These are phyloP conservation scores for Acanthamoeba healyi DNA, from an alignment of 208 protist species.

Conservation along the genomic window DNA sequence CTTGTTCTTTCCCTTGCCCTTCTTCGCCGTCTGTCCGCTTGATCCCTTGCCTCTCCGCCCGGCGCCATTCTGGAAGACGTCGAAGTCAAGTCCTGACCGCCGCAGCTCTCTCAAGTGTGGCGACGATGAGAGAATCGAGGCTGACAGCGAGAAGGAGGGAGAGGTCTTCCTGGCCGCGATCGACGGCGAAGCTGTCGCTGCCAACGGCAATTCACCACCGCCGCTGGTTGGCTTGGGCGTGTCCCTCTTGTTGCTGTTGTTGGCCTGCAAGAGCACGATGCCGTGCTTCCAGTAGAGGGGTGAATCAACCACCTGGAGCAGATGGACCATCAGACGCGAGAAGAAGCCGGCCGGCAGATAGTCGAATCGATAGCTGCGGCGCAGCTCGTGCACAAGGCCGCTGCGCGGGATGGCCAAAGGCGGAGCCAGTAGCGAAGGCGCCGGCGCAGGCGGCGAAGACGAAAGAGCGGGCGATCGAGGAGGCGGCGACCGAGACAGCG, in stretches of 20 bases:
- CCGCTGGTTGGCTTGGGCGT: not conserved
- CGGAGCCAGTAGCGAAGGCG: conserved; percentile 12
- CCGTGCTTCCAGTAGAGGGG: conserved; percentile 63
- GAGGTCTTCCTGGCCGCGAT: not conserved
- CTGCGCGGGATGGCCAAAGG: not conserved
- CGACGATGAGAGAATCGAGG: not conserved
- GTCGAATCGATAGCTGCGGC: conserved; percentile 38
- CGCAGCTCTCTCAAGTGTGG: not conserved
- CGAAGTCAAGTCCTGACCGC: conserved; percentile 34
- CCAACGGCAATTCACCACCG: not conserved
- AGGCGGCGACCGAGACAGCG: not conserved
- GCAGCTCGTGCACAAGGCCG: conserved; percentile 38
- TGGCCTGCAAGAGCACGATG: conserved; percentile 39
- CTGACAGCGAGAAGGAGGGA: not conserved
- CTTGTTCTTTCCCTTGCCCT: too few species aligned
- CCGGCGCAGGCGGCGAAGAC: not conserved
- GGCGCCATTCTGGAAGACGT: not conserved
- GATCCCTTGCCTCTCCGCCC: not conserved
- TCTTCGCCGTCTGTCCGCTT: not conserved
- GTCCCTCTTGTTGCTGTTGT: not conserved
- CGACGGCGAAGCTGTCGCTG: not conserved
- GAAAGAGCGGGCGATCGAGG: not conserved
- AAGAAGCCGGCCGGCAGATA: conserved; percentile 62
- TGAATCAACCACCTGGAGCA: conserved; percentile 67
- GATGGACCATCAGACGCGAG: conserved; percentile 43